A percentile compares a stretch with the other conserved stretches of the same genome.
Conservation (phyloP, 106 monocot genomes). For the Dactylorhiza incarnata region DNA sequence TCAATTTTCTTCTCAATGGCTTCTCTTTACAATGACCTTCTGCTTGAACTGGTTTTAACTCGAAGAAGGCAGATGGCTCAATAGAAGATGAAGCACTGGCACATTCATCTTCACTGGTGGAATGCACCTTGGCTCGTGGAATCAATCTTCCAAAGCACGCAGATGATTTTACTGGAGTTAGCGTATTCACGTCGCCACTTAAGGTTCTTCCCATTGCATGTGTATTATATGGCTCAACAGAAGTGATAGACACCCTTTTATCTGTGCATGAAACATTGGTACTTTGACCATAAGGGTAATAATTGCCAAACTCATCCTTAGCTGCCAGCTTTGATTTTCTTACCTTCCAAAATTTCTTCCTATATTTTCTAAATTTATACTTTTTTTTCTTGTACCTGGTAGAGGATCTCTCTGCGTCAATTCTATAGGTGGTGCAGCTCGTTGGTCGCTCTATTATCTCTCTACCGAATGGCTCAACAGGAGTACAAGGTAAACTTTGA, state of each 20-base stretch:
- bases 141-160: background rate
- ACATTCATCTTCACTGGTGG: background rate
- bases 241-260: background rate
- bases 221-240: background rate
- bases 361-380: background rate
- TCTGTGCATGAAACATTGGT: background rate
- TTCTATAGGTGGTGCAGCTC: background rate
- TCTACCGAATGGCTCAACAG: background rate
- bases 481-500: background rate
- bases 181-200: background rate
- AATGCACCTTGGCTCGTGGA: background rate
- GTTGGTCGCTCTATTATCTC: background rate
- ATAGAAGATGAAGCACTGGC: background rate
- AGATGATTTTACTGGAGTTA: background rate
- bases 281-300: background rate
- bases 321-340: background rate
- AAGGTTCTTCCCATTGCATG: background rate
- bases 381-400: background rate
- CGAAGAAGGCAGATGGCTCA: background rate
- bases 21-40: background rate
- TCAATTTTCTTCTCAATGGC: background rate
- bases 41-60: background rate
- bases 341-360: background rate
- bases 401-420: background rate
- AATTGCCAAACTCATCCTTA: background rate